Conservation (phyloP, 768 basidiomycete species). For the Hygrocybe coccinea region DNA sequence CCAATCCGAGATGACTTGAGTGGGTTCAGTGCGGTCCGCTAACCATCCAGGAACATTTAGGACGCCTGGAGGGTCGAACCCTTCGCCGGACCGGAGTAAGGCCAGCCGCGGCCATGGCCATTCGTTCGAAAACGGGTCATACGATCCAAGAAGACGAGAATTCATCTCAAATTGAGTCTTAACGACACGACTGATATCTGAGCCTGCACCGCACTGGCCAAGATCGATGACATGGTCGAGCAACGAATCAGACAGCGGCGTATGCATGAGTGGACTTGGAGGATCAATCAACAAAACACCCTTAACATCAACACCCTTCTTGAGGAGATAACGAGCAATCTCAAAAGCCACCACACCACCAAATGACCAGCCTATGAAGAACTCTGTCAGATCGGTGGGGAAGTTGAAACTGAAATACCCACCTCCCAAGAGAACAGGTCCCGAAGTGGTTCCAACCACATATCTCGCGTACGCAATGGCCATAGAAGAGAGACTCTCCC, state of each 20-base stretch:
- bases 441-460: conserved; percentile 32
- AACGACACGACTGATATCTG: conserved; percentile 34
- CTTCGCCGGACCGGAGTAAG: conserved; percentile 50
- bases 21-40: conserved; percentile 37
- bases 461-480: conserved; percentile 45
- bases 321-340: conserved; percentile 47
- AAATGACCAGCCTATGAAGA: conserved; percentile 65
- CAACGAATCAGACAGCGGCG: conserved; percentile 48
- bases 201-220: conserved; percentile 22
- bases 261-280: conserved; percentile 50
- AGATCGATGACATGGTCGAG: conserved; percentile 44
- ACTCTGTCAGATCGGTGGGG: not conserved
- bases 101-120: conserved; percentile 36
- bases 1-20: conserved; percentile 42
- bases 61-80: conserved; percentile 33
- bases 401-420: conserved; percentile 10
- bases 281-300: conserved; percentile 68
- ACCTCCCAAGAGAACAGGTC: conserved; percentile 57
- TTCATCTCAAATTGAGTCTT: conserved; percentile 48
- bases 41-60: conserved; percentile 49
- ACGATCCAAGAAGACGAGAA: conserved; percentile 42
- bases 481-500: conserved; percentile 51
- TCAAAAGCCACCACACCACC: conserved; percentile 72
- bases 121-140: conserved; percentile 32
- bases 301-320: conserved; percentile 39